Evolutionary conservation across 164 flowering plant species (phyloP), one percentile per base, ranked within the genome.

Genomic region (Echeveria elegans): DNA sequence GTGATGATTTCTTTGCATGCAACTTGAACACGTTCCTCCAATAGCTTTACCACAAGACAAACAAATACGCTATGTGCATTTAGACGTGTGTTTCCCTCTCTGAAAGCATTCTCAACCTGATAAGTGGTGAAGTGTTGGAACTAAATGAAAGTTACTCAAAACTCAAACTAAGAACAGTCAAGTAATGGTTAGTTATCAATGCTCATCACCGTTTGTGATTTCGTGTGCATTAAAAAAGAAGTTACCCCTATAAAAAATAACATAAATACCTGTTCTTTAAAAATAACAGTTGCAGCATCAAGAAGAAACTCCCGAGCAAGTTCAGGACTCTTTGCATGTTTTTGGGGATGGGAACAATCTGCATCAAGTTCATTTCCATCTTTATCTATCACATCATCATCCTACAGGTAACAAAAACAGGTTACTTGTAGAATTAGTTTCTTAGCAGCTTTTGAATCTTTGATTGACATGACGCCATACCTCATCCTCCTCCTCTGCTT

Each of bases 271-370:
- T 94, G 97, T 74, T 94, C 97, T 76, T 94, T 94, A 67, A 89
- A 94, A 73, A 94, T 89, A 63, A 94, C 96, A 65, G 93, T 89
- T 53, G 97, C 97, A 70, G 97, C 97, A 86, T 94, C 99, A 26
- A 94, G 80, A 74, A 94, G 97, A 82, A 94, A 94, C 68, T 94
- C 96, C 69, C 97, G 83, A 76, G 99, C 99, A 81, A 91, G 96
- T 76, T 94, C 99, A 73, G 99, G 99, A 85, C 97, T 94, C 87
- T 94, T 94, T 36, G 97, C 99, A 86, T 94, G 99, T 78, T 88
- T 94, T 71, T 91, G 99, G 29, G 97, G 96, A 71, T 96, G 96
- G 60, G 93, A 89, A 73, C 97, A 87, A 76, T 94, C 99, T 78
- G 89, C 96, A 82, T 94, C 99, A 30, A 87, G 69, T 52, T 94